phyloP scores from a whole-genome alignment of 2,329 filamentous ascomycete species.

The Xylaria multiplex region DNA sequence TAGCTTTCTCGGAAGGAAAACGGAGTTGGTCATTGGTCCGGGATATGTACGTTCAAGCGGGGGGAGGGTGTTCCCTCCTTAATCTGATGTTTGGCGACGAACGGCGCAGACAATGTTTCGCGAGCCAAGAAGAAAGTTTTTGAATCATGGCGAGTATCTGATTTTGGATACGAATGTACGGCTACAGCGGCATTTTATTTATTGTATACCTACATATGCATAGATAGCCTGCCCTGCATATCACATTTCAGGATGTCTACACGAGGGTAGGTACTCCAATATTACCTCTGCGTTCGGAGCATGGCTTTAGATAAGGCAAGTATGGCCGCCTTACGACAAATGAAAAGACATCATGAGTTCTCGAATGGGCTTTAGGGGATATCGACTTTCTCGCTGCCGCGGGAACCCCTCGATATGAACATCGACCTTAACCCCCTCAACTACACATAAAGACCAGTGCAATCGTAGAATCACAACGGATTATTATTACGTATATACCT shows the following conservation, averaged over 20 bases:
- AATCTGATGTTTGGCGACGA: slow-evolving; percentile 8
- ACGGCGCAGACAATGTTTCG: neutral
- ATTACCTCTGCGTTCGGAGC: neutral
- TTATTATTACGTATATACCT: neutral
- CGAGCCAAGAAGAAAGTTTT: neutral
- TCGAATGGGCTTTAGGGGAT: neutral
- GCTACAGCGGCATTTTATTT: slow-evolving; percentile 6
- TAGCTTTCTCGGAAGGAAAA: neutral
- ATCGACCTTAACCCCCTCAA: neutral
- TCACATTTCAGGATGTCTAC: neutral
- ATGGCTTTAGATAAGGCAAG: no score
- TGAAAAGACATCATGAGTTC: neutral
- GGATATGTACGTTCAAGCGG: slow-evolving; percentile 4
- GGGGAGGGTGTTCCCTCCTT: neutral
- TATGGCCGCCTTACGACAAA: neutral
- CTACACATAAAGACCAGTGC: neutral
- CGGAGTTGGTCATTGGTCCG: neutral
- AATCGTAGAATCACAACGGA: neutral
- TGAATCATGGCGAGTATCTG: neutral
- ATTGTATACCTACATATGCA: slow-evolving; percentile 3
- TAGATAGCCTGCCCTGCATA: slow-evolving; percentile 9
- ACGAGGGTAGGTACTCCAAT: neutral
- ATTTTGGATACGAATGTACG: neutral
- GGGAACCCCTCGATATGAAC: neutral
- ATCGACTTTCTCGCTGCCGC: neutral